These are phyloP conservation scores for Orychophragmus violaceus DNA, from an alignment of 345 rosid species.

Conservation along the genomic window DNA sequence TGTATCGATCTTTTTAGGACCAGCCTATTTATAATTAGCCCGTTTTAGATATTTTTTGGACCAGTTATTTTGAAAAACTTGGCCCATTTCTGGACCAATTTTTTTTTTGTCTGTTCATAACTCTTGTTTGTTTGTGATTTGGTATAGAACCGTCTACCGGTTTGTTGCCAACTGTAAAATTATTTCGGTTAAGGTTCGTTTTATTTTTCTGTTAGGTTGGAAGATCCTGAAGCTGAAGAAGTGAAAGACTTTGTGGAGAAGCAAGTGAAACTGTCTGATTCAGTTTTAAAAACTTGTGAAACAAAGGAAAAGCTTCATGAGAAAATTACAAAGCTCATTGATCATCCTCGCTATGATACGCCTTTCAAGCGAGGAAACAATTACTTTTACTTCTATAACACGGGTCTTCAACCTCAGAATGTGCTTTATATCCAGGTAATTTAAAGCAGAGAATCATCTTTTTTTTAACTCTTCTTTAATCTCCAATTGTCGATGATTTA, in stretches of 20 bases:
- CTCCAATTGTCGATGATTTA: not conserved
- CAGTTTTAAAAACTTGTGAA: conserved; percentile 56
- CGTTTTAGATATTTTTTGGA: conserved; percentile 10
- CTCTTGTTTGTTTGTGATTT: conserved; percentile 4
- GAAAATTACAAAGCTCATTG: conserved; percentile 54
- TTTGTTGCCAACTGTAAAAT: not conserved
- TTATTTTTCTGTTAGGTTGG: conserved; percentile 45
- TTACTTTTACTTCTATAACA: conserved; percentile 77
- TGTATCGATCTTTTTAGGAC: conserved; percentile 16
- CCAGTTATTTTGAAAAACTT: not conserved
- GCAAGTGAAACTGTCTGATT: conserved; percentile 61
- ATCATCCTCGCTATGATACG: conserved; percentile 73
- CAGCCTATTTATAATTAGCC: conserved; percentile 1
- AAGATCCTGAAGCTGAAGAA: conserved; percentile 83
- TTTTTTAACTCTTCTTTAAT: not conserved
- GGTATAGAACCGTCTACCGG: conserved; percentile 1
- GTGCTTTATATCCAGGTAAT: conserved; percentile 72
- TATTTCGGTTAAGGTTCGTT: not conserved
- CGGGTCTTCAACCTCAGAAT: conserved; percentile 81
- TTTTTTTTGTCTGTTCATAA: not conserved
- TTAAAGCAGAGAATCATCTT: not conserved
- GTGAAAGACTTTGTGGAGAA: conserved; percentile 65
- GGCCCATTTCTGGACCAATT: conserved; percentile 10
- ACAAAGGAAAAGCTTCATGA: conserved; percentile 51
- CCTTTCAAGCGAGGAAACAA: conserved; percentile 62